phyloP scores from a whole-genome alignment of 2,329 filamentous ascomycete species.

The Colletotrichum cereale region DNA sequence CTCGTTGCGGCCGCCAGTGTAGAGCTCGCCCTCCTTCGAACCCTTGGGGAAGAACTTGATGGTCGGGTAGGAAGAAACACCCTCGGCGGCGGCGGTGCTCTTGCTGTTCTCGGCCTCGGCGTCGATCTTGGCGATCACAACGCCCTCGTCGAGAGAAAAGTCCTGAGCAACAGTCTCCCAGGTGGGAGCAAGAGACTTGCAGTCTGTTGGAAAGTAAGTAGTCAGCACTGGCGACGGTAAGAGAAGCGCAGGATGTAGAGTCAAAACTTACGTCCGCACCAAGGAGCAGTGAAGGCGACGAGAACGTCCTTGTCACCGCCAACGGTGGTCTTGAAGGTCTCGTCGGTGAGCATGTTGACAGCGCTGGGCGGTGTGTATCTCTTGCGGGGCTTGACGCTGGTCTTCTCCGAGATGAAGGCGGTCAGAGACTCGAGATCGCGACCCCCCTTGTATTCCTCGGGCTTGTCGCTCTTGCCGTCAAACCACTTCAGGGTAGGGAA shows the following conservation, averaged over 20 bases:
- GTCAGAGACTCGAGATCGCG: conserved; percentile 88
- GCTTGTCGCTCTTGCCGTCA: conserved; percentile 90
- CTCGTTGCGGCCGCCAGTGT: conserved; percentile 83
- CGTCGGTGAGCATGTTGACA: conserved; percentile 84
- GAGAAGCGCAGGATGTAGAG: conserved; percentile 18
- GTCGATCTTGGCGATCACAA: conserved; percentile 95
- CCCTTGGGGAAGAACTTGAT: conserved; percentile 98
- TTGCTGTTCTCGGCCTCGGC: conserved; percentile 91
- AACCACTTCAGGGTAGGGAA: conserved; percentile 99
- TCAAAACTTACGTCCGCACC: conserved; percentile 90
- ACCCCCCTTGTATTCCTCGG: conserved; percentile 86
- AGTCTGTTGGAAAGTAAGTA: conserved; percentile 71
- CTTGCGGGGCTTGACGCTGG: conserved; percentile 83
- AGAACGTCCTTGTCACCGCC: conserved; percentile 90
- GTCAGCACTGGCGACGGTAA: conserved; percentile 30
- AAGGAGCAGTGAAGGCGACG: conserved; percentile 97
- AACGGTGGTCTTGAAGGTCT: conserved; percentile 80
- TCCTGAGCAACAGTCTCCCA: conserved; percentile 90
- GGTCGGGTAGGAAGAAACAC: conserved; percentile 89
- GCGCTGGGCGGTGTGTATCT: conserved; percentile 79
- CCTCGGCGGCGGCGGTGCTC: conserved; percentile 79
- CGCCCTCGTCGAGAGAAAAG: conserved; percentile 81
- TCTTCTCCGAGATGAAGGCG: conserved; percentile 88
- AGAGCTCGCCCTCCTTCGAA: conserved; percentile 77
- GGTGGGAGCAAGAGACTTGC: conserved; percentile 90